Conservation (phyloP, 2,329 filamentous ascomycete species). For the Colletotrichum lindemuthianum region DNA sequence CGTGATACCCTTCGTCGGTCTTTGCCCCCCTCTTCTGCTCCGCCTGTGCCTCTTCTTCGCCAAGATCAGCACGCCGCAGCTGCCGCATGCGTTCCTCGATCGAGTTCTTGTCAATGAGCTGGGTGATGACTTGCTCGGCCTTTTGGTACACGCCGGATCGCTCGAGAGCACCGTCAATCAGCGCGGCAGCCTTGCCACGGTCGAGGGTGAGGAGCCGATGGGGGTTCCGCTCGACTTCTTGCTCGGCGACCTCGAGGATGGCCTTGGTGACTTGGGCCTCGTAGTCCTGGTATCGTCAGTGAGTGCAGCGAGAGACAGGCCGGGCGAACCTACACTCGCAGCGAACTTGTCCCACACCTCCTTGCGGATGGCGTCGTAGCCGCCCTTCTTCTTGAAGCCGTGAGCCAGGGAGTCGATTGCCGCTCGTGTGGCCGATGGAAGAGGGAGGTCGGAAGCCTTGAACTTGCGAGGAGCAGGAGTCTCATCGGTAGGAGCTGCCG, state of each 20-base stretch:
- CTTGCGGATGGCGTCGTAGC: slow-evolving; percentile 82
- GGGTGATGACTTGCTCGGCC: slow-evolving; percentile 70
- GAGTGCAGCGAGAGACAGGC: neutral
- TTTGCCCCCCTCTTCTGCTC: slow-evolving; percentile 75
- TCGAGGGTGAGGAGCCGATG: slow-evolving; percentile 77
- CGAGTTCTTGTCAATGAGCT: slow-evolving; percentile 72
- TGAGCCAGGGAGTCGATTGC: slow-evolving; percentile 81
- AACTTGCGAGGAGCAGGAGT: slow-evolving; percentile 56
- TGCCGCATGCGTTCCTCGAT: slow-evolving; percentile 78
- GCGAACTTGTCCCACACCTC: slow-evolving; percentile 80
- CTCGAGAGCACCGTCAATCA: slow-evolving; percentile 83
- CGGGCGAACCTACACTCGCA: slow-evolving; percentile 64
- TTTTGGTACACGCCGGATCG: slow-evolving; percentile 79
- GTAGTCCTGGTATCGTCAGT: slow-evolving; percentile 64
- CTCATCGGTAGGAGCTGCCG: slow-evolving; percentile 1
- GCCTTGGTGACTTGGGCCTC: slow-evolving; percentile 73
- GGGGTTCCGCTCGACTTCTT: slow-evolving; percentile 80
- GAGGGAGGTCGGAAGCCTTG: slow-evolving; percentile 79
- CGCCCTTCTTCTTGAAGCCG: slow-evolving; percentile 87
- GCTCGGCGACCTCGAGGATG: slow-evolving; percentile 75
- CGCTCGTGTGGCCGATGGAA: slow-evolving; percentile 76
- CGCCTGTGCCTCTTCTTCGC: slow-evolving; percentile 72
- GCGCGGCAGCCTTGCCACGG: slow-evolving; percentile 75
- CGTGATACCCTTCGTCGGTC: slow-evolving; percentile 78
- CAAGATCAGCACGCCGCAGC: slow-evolving; percentile 74